These are phyloP conservation scores for Thalassiosira allenii DNA, from an alignment of 352 stramenopile genomes.

Conservation along the genomic window DNA sequence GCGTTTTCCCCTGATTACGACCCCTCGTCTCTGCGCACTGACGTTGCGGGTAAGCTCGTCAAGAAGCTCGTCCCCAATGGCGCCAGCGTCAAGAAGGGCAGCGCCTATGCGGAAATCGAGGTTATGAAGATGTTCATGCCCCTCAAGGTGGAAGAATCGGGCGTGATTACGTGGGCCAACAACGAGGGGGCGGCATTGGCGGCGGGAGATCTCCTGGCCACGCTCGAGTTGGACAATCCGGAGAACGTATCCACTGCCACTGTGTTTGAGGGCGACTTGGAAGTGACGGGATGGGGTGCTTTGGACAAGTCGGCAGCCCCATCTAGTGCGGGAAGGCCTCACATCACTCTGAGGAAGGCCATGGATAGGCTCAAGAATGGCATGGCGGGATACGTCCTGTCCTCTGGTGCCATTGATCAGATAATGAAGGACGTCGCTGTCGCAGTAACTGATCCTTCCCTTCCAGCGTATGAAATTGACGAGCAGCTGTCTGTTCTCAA, in stretches of 20 bases:
- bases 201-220: slow-evolving; percentile 96
- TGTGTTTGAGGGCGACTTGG: slow-evolving; percentile 89
- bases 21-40: slow-evolving; percentile 95
- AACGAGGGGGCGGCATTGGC: slow-evolving; percentile 96
- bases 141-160: slow-evolving; percentile 95
- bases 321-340: slow-evolving; percentile 58
- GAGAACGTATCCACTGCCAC: slow-evolving; percentile 94
- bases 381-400: slow-evolving; percentile 92
- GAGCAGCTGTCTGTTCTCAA: slow-evolving; percentile 96
- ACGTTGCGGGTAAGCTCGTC: slow-evolving; percentile 99
- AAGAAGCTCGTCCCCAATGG: slow-evolving; percentile 98
- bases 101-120: slow-evolving; percentile 92
- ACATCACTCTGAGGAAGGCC: slow-evolving; percentile 86
- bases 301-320: slow-evolving; percentile 25
- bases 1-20: slow-evolving; percentile 99
- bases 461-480: slow-evolving; percentile 93
- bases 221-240: slow-evolving; percentile 97
- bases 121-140: slow-evolving; percentile 99
- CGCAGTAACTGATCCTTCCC: slow-evolving; percentile 89
- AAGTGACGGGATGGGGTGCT: slow-evolving; percentile 72
- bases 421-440: slow-evolving; percentile 88
- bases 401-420: slow-evolving; percentile 61
- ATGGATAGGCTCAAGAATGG: slow-evolving; percentile 91
- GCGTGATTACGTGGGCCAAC: slow-evolving; percentile 94
- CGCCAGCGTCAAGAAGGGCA: slow-evolving; percentile 88